Conservation (phyloP, 2,329 filamentous ascomycete species). For the Talaromyces piceae region DNA sequence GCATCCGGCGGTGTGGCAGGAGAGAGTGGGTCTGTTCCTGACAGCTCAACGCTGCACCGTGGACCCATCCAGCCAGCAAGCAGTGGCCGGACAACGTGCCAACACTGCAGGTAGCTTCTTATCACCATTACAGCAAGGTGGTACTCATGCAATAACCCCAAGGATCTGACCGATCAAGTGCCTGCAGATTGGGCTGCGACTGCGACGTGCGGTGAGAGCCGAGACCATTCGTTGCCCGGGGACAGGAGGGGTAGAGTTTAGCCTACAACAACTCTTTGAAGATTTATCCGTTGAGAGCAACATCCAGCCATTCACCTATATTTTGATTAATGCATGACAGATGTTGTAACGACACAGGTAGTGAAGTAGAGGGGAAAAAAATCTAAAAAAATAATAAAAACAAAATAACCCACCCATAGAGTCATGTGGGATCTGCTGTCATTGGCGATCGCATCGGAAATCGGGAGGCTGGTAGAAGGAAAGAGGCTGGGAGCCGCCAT, state of each 20-base stretch:
- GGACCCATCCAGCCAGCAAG: background rate
- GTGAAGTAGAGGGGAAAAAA: no score
- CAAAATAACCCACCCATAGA: background rate
- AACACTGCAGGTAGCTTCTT: background rate
- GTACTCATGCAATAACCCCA: background rate
- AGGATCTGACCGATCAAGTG: no score
- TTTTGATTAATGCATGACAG: background rate
- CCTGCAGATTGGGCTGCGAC: background rate
- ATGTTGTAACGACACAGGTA: no score
- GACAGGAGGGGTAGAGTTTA: background rate
- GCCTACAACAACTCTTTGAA: background rate
- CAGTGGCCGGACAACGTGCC: background rate
- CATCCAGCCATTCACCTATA: background rate
- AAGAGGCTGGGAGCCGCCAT: constrained; percentile 12
- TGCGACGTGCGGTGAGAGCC: background rate
- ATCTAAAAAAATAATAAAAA: background rate
- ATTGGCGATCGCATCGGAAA: constrained; percentile 10
- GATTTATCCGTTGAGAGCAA: background rate
- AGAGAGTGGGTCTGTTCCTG: background rate
- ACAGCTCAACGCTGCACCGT: background rate
- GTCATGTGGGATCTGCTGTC: background rate
- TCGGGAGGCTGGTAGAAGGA: constrained; percentile 13
- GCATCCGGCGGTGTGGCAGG: background rate
- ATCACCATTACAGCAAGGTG: background rate
- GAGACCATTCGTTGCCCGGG: background rate